A percentile compares a stretch with the other conserved stretches of the same genome.
Conservation (phyloP, 208 protist species). For the Leishmania martiniquensis region DNA sequence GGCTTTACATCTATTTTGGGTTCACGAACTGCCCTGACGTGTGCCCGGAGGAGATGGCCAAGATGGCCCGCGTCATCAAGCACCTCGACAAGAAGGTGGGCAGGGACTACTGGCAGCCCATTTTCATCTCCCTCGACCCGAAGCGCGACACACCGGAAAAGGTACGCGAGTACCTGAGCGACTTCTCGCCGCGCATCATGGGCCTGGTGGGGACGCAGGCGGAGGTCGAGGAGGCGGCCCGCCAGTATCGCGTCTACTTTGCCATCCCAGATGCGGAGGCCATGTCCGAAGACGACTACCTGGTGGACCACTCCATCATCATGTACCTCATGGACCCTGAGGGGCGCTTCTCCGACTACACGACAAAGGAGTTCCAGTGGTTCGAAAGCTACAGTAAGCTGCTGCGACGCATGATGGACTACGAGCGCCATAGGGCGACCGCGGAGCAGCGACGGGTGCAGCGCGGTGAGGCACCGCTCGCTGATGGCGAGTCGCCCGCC, state of each 20-base stretch:
- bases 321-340: slow-evolving; percentile 93
- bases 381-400: slow-evolving; percentile 88
- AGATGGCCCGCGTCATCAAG: slow-evolving; percentile 87
- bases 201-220: slow-evolving; percentile 91
- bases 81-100: slow-evolving; percentile 81
- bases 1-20: slow-evolving; percentile 96
- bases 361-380: slow-evolving; percentile 88
- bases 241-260: slow-evolving; percentile 94
- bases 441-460: slow-evolving; percentile 29
- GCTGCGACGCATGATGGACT: slow-evolving; percentile 80
- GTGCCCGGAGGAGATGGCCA: slow-evolving; percentile 96
- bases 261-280: slow-evolving; percentile 73
- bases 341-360: slow-evolving; percentile 91
- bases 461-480: slow-evolving; percentile 25
- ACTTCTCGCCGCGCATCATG: slow-evolving; percentile 92
- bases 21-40: slow-evolving; percentile 98
- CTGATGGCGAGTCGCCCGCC: slow-evolving; percentile 37
- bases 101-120: slow-evolving; percentile 83
- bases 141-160: slow-evolving; percentile 84
- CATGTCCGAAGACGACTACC: slow-evolving; percentile 92
- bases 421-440: slow-evolving; percentile 52
- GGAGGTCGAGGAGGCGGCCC: slow-evolving; percentile 77
- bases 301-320: slow-evolving; percentile 97
- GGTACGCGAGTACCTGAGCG: slow-evolving; percentile 87
- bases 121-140: slow-evolving; percentile 96